Percentiles rank a stretch among this genome's conserved stretches.
Conservation (phyloP, 2,329 filamentous ascomycete species). For the Huntiella moniliformis region DNA sequence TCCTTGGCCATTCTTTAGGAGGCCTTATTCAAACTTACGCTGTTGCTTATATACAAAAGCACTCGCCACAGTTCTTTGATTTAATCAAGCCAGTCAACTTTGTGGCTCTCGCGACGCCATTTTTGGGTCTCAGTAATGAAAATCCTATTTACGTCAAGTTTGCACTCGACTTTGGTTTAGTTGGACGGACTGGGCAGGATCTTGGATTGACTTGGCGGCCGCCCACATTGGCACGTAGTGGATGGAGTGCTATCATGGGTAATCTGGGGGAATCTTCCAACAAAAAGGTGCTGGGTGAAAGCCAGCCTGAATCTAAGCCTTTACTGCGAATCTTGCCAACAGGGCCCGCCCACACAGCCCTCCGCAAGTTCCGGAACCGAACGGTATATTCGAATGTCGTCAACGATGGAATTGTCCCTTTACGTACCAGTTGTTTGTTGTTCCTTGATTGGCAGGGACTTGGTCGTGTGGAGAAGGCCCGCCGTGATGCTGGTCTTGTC, state of each 20-base stretch:
- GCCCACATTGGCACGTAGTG: conserved; percentile 65
- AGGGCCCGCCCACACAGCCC: conserved; percentile 70
- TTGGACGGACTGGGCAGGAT: conserved; percentile 91
- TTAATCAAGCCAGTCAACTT: conserved; percentile 79
- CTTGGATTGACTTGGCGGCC: conserved; percentile 86
- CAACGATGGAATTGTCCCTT: conserved; percentile 88
- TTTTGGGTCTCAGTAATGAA: conserved; percentile 85
- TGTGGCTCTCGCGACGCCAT: conserved; percentile 68
- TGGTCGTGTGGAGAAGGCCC: conserved; percentile 81
- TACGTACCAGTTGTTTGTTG: conserved; percentile 86
- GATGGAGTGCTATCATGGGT: conserved; percentile 74
- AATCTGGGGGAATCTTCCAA: conserved; percentile 54
- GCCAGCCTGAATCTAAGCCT: conserved; percentile 69
- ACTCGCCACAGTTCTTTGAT: conserved; percentile 80
- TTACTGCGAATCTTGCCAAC: conserved; percentile 75
- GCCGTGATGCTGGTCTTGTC: conserved; percentile 77
- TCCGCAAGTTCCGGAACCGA: conserved; percentile 75
- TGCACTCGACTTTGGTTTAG: conserved; percentile 84
- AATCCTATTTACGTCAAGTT: conserved; percentile 97
- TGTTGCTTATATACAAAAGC: conserved; percentile 89
- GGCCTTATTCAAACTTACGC: conserved; percentile 86
- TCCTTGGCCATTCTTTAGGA: conserved; percentile 79
- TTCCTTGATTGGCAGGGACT: conserved; percentile 95
- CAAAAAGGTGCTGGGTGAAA: conserved; percentile 36
- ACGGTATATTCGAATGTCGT: conserved; percentile 95